A percentile compares a stretch with the other conserved stretches of the same genome.
phyloP scores from a whole-genome alignment of 176 grass and related monocot species.

The Hsuehochloa calcarea region DNA sequence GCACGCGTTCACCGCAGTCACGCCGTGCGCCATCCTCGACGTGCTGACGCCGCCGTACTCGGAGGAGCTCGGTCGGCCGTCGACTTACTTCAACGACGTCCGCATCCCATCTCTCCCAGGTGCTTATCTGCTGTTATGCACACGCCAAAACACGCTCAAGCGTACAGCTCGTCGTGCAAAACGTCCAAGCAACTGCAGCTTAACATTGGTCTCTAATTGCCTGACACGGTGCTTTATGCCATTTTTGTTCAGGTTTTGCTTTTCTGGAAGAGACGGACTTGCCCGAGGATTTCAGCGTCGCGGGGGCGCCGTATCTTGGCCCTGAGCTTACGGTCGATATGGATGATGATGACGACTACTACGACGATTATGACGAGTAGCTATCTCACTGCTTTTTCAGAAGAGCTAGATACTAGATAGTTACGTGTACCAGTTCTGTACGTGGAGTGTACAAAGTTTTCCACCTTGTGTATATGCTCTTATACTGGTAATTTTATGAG shows the following conservation, averaged over 20 bases:
- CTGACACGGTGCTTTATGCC: background rate
- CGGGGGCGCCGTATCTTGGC: conserved; percentile 63
- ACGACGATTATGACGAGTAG: conserved; percentile 16
- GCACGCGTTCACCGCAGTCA: conserved; percentile 75
- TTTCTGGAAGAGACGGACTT: conserved; percentile 56
- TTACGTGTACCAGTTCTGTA: background rate
- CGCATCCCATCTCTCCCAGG: conserved; percentile 57
- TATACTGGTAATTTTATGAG: background rate
- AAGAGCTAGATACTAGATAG: background rate
- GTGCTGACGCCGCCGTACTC: conserved; percentile 79
- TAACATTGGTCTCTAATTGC: background rate
- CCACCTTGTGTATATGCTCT: background rate
- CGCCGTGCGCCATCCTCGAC: conserved; percentile 84
- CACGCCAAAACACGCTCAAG: background rate
- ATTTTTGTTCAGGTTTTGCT: conserved; percentile 46
- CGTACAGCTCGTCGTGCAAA: background rate
- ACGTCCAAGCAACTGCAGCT: background rate
- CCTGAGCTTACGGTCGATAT: conserved; percentile 52
- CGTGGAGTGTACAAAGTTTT: background rate
- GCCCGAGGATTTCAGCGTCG: conserved; percentile 55
- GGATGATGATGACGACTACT: conserved; percentile 25
- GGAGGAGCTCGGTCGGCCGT: conserved; percentile 52
- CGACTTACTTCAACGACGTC: conserved; percentile 61
- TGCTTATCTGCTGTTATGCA: background rate
- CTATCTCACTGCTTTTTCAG: background rate